Percentiles rank a stretch among this genome's conserved stretches.
Conservation (phyloP, 805 yeast genomes). For the Yamadazyma tumulicola region DNA sequence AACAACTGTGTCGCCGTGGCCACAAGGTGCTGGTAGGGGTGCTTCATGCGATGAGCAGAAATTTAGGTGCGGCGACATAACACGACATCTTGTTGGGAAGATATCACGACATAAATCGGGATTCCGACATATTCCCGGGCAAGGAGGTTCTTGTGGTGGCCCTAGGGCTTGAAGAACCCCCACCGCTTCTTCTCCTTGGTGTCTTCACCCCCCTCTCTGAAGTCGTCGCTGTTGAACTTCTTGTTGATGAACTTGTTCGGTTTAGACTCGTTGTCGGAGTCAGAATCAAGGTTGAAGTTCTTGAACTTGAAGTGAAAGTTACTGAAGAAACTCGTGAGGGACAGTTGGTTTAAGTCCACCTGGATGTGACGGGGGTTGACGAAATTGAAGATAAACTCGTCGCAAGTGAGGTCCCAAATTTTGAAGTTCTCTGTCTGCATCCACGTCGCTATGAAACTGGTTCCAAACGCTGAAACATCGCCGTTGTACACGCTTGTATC, state of each 20-base stretch:
- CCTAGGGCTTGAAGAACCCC: constrained; percentile 8
- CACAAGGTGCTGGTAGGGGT: constrained; percentile 63
- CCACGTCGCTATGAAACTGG: constrained; percentile 33
- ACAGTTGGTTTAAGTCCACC: constrained; percentile 13
- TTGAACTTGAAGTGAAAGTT: constrained; percentile 12
- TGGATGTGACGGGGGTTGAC: constrained; percentile 36
- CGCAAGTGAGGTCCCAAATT: constrained; percentile 40
- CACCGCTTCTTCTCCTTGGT: constrained; percentile 7
- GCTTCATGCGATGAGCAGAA: constrained; percentile 44
- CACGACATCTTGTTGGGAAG: too few relatives aligned
- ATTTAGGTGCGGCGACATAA: too few relatives aligned
- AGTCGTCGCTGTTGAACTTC: constrained; percentile 3
- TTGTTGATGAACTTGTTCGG: constrained; percentile 18
- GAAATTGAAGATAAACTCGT: constrained; percentile 44
- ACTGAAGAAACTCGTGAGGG: constrained; percentile 23
- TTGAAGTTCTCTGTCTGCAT: constrained; percentile 29
- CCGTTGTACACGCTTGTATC: constrained; percentile 23
- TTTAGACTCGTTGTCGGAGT: constrained; percentile 17
- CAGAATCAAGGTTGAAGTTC: constrained; percentile 3
- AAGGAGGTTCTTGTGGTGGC: too few relatives aligned
- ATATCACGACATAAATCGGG: too few relatives aligned
- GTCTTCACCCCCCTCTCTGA: neutral
- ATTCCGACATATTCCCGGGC: too few relatives aligned
- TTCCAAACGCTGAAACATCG: constrained; percentile 26
- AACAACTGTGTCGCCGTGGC: constrained; percentile 49